Base-by-base conservation (phyloP, 2,329 filamentous ascomycete genomes). In the Colletotrichum agaves region DNA sequence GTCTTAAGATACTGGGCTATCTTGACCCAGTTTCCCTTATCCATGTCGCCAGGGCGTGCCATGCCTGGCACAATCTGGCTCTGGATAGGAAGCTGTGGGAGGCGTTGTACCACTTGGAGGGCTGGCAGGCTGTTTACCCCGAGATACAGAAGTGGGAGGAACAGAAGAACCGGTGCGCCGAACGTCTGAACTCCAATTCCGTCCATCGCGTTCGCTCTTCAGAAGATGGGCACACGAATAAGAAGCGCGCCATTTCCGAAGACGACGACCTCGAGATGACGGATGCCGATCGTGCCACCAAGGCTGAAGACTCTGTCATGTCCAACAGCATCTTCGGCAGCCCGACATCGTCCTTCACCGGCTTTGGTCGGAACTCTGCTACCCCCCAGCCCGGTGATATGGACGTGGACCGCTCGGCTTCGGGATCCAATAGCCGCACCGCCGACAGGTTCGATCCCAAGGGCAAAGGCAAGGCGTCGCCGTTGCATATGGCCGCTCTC, bases 11-110 rank as follows among this genome's bases (percentile, higher is more conserved):
- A 49, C 90, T 99, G 47, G 90, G 91, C 15, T 96, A 94, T 75
- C 89, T 99, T 56, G 92, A 94, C 61, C 91, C 94, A 1, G 78
- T 89, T 31, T 96, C 94, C 0, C 84, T 99, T 43, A 85, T 98
- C 63, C 89, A 88, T 56, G 92, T 94, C 2, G 93, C 93, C 1
- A 87, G 88, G 49, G 89, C 93, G 15, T 98, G 93, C 39, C 89
- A 90, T 52, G 84, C 89, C 70, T 99, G 96, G 95, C 90, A 94
- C 70, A 85, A 87, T 17, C 85, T 96, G 17, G 91, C 95, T 5
- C 81, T 94, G 58, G 96, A 99, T 78, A 88, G 92, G 37, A 91
- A 92, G 69, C 81, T 98, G 31, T 99, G 96, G 96, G 91, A 93
- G 75, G 85, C 88, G 13, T 81, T 97, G 13, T 99, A 97, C 78